Base-by-base conservation (phyloP, 1,284 basidiomycete species). In the Microbotryum silenes-acaulis region DNA sequence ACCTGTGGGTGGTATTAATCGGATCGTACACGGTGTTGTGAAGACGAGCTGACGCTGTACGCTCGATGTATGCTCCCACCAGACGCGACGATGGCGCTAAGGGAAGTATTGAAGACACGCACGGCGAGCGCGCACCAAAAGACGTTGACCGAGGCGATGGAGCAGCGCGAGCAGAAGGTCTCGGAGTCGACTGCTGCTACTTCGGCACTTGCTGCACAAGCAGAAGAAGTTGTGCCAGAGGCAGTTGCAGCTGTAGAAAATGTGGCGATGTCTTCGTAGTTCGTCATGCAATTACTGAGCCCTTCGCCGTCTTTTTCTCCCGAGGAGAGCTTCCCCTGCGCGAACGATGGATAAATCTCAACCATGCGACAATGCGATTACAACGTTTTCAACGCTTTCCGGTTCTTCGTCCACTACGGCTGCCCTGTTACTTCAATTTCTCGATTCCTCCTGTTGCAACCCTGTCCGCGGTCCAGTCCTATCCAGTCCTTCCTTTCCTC, bases 121-220 rank as follows among this genome's bases (percentile, higher is more conserved):
- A 96, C 91, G 14, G 89, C 88, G 70, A 86, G 88, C 9, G 89
- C 90, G 75, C 86, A 85, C 74, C 91, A 94, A 75, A 87, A 83
- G 21, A 80, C 79, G 62, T 80, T 94, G 68, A 94, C 91, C 20
- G 80, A 81, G 62, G 81, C 81, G 47, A 86, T 89, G 44, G 89
- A 89, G 74, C 91, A 93, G 4, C 37, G 64, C 37, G 37, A 42
- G 37, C 37, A 42, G 14, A 18, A 42, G 37, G 37, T 18, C 37
- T 42, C 16, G 16, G 14, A 42, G 16, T 42, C 37, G 37, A 42
- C 37, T 18, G 37, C 14, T 42, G 37, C 37, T 42, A 18, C 16
- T 42, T 12, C 6, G 37, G 37, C 37, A 42, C 37, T 3, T 14
- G 45, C 23, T 66, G 4, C 25, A 51, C 45, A 50, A 51, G 33